Base-by-base conservation (phyloP, 108 stramenopile genomes). In the Cyclotella atomus region DNA sequence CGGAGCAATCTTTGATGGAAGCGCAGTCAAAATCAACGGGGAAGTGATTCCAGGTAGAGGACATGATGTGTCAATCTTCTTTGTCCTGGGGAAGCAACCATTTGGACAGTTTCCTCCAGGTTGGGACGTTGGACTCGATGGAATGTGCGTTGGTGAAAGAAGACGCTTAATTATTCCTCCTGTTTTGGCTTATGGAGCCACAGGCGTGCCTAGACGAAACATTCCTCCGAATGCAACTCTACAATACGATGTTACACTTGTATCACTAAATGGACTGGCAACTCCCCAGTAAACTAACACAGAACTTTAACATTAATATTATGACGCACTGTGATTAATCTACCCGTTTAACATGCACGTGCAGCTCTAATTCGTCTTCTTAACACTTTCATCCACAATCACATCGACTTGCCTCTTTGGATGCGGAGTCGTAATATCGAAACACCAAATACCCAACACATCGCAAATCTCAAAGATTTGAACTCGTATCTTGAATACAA, bases 1-100 rank as follows among this genome's bases (percentile, higher is more conserved):
- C 38, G 91, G 89, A 0, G 71, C 63, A 8, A 80, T 94, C 10
- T 94, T 94, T 70, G 93, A 94, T 67, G 93, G 93, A 28, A 85
- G 84, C 23, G 88, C 91, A 1, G 72, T 95, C 62, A 88, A 83
- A 45, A 89, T 95, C 62, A 83, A 93, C 69, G 92, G 92, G 0
- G 38, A 85, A 29, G 88, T 59, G 25, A 86, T 95, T 65, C 89
- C 90, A 9, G 94, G 94, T 21, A 71, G 92, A 57, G 92, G 91
- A n/a, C 83, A 91, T 65, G 94, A 95, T 73, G 78, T 92, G 25
- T 83, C 88, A 0, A 19, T 92, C 28, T 95, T 83, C 64, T 95
- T 95, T 47, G 94, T 95, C 8, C 59, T 95, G 75, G 91, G 91
- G 24, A 92, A 92, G 54, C 94, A 92, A 76, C 94, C 91, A n/a